phyloP scores from a whole-genome alignment of 148 eudicot species.

The Amaranthus hypochondriacus region DNA sequence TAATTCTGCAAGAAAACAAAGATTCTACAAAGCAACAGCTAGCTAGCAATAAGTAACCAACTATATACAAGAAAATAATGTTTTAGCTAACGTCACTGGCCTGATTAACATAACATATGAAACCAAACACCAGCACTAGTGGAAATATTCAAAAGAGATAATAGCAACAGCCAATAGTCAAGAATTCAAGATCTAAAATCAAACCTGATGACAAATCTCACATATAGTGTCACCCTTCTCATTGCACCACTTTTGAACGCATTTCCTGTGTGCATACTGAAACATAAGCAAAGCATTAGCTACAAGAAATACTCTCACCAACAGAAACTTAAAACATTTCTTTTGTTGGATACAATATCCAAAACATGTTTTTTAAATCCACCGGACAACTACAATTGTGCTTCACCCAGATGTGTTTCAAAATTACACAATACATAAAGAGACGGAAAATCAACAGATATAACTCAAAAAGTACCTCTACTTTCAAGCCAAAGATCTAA shows the following conservation, averaged over 20 bases:
- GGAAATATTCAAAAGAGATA: not conserved
- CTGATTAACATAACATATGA: no score
- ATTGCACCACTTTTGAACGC: conserved; percentile 81
- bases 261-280: conserved; percentile 87
- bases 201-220: conserved; percentile 89
- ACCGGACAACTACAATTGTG: not conserved
- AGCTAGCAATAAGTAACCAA: no score
- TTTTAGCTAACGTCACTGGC: not conserved
- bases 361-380: not conserved
- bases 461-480: not conserved
- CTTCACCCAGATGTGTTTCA: not conserved
- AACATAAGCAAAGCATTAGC: conserved; percentile 18
- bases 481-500: not conserved
- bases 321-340: no score
- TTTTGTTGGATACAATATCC: not conserved
- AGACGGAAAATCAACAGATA: no score
- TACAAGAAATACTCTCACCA: not conserved
- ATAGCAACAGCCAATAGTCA: not conserved
- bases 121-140: not conserved
- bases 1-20: not conserved
- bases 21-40: no score
- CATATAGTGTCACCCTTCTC: conserved; percentile 81
- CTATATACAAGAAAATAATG: no score
- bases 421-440: no score
- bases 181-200: conserved; percentile 2